Percentiles rank a stretch among this genome's conserved stretches.
Evolutionary conservation across 257 asterid genomes (phyloP).

Genomic region (Nicotiana sylvestris): DNA sequence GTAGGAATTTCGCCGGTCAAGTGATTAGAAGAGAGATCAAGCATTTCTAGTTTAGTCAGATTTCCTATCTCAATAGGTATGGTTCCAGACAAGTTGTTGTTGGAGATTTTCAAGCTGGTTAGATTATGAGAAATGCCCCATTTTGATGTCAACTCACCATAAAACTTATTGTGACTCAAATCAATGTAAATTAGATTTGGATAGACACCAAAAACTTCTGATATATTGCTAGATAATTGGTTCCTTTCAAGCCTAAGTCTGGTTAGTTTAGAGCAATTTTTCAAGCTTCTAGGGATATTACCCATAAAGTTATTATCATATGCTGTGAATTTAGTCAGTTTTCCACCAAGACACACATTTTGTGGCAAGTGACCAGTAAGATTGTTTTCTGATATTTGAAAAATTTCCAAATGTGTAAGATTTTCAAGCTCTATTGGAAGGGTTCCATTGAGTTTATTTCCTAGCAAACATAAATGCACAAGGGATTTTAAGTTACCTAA

Average conservation of each 20-base stretch:
- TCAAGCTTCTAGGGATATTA: constrained; percentile 28
- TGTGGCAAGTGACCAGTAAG: constrained; percentile 23
- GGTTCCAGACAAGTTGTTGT: constrained; percentile 27
- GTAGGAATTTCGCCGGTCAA: constrained; percentile 27
- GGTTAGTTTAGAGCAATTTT: constrained; percentile 30
- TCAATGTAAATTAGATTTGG: constrained; percentile 23
- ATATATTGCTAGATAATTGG: constrained; percentile 26
- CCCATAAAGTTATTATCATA: constrained; percentile 27
- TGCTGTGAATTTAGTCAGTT: constrained; percentile 11
- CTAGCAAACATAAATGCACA: not conserved
- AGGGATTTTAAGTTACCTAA: constrained; percentile 16
- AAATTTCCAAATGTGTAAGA: constrained; percentile 3
- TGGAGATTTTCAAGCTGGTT: constrained; percentile 19
- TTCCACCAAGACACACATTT: constrained; percentile 22
- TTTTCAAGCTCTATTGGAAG: constrained; percentile 19
- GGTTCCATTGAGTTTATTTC: constrained; percentile 17
- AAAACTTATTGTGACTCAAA: constrained; percentile 28
- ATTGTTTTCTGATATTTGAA: constrained; percentile 9
- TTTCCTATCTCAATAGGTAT: constrained; percentile 30
- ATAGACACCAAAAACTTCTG: constrained; percentile 29
- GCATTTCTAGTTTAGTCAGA: constrained; percentile 8
- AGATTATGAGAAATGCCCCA: constrained; percentile 31
- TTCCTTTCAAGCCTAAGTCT: constrained; percentile 30
- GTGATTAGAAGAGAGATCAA: constrained; percentile 34
- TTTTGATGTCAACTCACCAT: constrained; percentile 32